These are phyloP conservation scores for Amanita molliuscula DNA, from an alignment of 768 basidiomycete species.

Conservation along the genomic window DNA sequence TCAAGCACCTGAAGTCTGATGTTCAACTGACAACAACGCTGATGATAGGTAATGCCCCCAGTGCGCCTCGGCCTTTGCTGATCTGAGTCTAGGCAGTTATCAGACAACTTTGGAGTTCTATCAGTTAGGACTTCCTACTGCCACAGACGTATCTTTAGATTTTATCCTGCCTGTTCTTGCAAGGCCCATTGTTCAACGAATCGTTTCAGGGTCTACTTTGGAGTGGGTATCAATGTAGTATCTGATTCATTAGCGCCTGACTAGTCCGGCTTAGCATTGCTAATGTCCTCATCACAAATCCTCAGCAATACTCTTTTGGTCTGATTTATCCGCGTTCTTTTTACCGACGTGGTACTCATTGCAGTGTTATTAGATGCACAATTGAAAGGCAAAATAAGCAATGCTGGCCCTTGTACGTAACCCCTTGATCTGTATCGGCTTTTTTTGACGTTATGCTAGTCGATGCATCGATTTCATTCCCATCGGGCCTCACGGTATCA, in stretches of 20 bases:
- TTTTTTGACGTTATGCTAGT: slow-evolving; percentile 22
- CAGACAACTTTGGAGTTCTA: slow-evolving; percentile 50
- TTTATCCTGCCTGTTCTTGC: slow-evolving; percentile 62
- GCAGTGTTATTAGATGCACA: slow-evolving; percentile 26
- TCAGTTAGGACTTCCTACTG: slow-evolving; percentile 43
- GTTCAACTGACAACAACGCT: slow-evolving; percentile 45
- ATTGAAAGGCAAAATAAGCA: slow-evolving; percentile 52
- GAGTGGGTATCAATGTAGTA: slow-evolving; percentile 24
- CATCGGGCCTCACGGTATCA: slow-evolving; percentile 45
- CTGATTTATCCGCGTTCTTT: not conserved
- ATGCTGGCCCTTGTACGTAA: slow-evolving; percentile 62
- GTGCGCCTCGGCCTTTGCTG: not conserved
- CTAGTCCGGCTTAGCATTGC: slow-evolving; percentile 30
- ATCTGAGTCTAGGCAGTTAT: slow-evolving; percentile 42
- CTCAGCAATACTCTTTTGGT: slow-evolving; percentile 50
- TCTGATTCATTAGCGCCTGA: not conserved
- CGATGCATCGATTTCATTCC: slow-evolving; percentile 60
- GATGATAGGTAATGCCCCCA: slow-evolving; percentile 36
- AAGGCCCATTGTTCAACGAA: slow-evolving; percentile 63
- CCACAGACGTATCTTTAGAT: slow-evolving; percentile 51
- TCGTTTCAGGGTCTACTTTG: slow-evolving; percentile 48
- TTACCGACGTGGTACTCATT: not conserved
- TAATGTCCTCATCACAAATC: slow-evolving; percentile 50
- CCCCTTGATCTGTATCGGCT: slow-evolving; percentile 3
- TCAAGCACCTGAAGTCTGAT: slow-evolving; percentile 53